Base-by-base conservation (phyloP, 352 stramenopile genomes). In the Globisporangium spinosum region DNA sequence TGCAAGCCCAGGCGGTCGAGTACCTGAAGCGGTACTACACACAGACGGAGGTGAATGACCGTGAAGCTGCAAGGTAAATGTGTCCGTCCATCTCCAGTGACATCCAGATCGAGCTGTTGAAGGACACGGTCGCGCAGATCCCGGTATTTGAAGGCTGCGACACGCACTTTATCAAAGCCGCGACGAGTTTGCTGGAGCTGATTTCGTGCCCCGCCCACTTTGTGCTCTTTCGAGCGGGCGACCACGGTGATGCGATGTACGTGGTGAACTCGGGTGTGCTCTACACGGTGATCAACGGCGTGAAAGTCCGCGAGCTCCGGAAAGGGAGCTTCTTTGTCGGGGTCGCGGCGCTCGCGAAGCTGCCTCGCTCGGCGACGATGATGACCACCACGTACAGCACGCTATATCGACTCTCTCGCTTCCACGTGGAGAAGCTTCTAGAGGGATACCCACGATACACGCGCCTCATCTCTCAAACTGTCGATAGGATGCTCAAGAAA, bases 181-280 rank as follows among this genome's bases (percentile, higher is more conserved):
- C 89, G 23, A 79, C 82, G 2, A 76, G 78, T 34, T 49, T 91
- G 7, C 68, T 91, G 25, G 83, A 91, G 49, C 71, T 85, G 27
- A 68, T 86, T 32, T 80, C 82, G 8, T 75, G 83, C 20, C 83
- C 83, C 0, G 82, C 80, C 0, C 82, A 85, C 22, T 79, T 80
- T 61, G 62, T 83, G 57, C 76, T 91, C 32, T 91, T 89, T 67
- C 70, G 69, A 23, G 69, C 72, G 0, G 83, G 83, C 1, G 83
- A 91, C 23, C 78, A 87, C 25, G 83, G 83, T 29, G 78, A 91
- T 63, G 83, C 83, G 4, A 89, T 91, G 80, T 91, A 90, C 53
- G 79, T 91, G 38, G 71, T 91, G 32, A 75, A 87, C 56, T 83
- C 82, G 6, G 83, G 83, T 0, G 83, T 91, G 2, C 65, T 91